These are phyloP conservation scores for button mushroom (Agaricus bisporus) DNA, from an alignment of 768 basidiomycete genomes.

Conservation along the genomic window DNA sequence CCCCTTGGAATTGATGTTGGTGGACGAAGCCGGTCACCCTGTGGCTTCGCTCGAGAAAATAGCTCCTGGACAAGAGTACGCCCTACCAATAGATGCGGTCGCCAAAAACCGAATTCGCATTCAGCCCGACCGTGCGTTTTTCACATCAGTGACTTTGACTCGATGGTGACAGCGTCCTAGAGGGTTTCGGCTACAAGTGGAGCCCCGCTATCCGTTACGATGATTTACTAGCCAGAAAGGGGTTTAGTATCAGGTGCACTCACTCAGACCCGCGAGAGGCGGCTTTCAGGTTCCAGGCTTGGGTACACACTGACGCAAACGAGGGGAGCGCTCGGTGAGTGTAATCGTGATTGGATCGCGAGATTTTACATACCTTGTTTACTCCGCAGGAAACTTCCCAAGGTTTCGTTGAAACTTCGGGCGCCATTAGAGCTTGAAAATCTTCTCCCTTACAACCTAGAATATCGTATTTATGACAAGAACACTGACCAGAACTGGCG, in stretches of 20 bases:
- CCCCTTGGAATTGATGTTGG: conserved; percentile 85
- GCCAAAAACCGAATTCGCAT: conserved; percentile 75
- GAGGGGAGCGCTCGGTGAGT: conserved; percentile 50
- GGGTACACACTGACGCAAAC: conserved; percentile 65
- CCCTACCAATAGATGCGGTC: conserved; percentile 87
- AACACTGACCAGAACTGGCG: conserved; percentile 91
- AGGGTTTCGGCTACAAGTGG: conserved; percentile 97
- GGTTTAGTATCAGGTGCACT: conserved; percentile 78
- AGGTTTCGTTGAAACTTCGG: conserved; percentile 77
- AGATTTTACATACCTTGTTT: neutral
- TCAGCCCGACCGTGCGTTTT: conserved; percentile 82
- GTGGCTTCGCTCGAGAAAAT: conserved; percentile 80
- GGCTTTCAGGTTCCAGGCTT: conserved; percentile 92
- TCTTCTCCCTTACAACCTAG: conserved; percentile 86
- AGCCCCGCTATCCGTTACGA: conserved; percentile 85
- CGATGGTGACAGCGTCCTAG: conserved; percentile 31
- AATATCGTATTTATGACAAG: conserved; percentile 97
- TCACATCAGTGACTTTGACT: neutral
- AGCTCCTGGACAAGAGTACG: conserved; percentile 83
- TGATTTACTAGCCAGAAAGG: conserved; percentile 65
- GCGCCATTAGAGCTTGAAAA: conserved; percentile 97
- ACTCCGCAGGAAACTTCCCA: conserved; percentile 67
- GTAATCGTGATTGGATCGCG: neutral
- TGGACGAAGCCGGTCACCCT: conserved; percentile 81
- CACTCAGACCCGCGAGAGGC: conserved; percentile 78